Conservation (phyloP, 2,329 filamentous ascomycete species). For the Lecanicillium sp. region DNA sequence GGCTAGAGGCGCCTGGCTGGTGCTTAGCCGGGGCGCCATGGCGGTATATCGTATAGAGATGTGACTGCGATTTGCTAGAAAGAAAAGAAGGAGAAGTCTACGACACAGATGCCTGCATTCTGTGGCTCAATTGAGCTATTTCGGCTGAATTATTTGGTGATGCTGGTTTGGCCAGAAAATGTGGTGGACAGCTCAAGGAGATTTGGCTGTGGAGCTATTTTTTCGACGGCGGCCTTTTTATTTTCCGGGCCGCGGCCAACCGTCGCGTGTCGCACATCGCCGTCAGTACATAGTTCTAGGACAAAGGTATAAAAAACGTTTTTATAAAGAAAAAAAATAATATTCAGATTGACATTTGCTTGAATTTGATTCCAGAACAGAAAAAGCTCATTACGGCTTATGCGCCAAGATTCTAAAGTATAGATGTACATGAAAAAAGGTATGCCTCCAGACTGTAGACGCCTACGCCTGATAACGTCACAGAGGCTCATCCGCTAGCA, state of each 20-base stretch:
- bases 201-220: conserved; percentile 3
- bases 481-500: background rate
- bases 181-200: background rate
- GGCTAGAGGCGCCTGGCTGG: conserved; percentile 18
- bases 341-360: no score
- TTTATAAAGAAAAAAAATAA: no score
- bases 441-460: background rate
- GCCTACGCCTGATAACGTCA: background rate
- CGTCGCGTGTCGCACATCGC: background rate
- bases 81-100: background rate
- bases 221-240: conserved; percentile 2
- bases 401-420: conserved; percentile 15
- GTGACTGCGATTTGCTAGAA: no score
- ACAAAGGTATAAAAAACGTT: no score
- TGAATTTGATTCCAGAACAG: no score
- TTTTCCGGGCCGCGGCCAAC: conserved; percentile 3
- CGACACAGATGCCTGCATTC: background rate
- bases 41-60: no score
- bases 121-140: conserved; percentile 5
- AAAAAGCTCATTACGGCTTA: conserved; percentile 14
- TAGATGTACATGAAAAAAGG: background rate
- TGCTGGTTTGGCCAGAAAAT: background rate
- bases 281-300: no score
- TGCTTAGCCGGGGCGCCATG: conserved; percentile 25
- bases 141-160: conserved; percentile 6